A percentile compares a stretch with the other conserved stretches of the same genome.
Conservation (phyloP, 345 rosid species). For the Aquilaria yunnanensis region DNA sequence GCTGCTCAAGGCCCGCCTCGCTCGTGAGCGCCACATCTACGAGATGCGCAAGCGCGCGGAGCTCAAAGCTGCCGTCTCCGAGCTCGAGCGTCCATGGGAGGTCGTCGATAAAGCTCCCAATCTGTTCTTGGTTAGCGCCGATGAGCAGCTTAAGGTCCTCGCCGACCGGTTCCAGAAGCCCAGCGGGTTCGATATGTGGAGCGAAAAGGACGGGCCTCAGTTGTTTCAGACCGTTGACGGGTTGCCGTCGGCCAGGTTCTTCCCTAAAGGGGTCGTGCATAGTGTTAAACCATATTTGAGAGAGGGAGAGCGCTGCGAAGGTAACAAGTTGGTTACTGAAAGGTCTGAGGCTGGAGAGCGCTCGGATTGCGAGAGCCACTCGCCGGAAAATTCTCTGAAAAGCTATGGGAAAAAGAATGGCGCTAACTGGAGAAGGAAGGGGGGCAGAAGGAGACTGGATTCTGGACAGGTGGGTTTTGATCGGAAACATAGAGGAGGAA, state of each 20-base stretch:
- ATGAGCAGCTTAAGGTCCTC: slow-evolving; percentile 78
- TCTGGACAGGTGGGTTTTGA: slow-evolving; percentile 9
- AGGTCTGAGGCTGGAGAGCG: slow-evolving; percentile 1
- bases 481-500: slow-evolving; percentile 13
- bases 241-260: slow-evolving; percentile 79
- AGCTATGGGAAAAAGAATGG: slow-evolving; percentile 11
- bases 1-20: slow-evolving; percentile 70
- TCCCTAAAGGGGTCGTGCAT: slow-evolving; percentile 82
- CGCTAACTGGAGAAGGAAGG: slow-evolving; percentile 20
- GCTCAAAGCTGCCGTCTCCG: slow-evolving; percentile 80
- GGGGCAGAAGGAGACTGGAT: slow-evolving; percentile 10
- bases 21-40: slow-evolving; percentile 80
- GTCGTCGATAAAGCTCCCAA: slow-evolving; percentile 59
- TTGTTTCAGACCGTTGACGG: slow-evolving; percentile 47
- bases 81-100: slow-evolving; percentile 91
- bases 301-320: background rate
- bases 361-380: background rate
- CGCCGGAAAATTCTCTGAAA: background rate
- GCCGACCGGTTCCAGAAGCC: slow-evolving; percentile 92
- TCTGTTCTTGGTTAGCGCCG: slow-evolving; percentile 68
- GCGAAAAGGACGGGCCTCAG: slow-evolving; percentile 68
- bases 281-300: slow-evolving; percentile 52
- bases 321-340: background rate
- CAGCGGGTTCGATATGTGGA: slow-evolving; percentile 83
- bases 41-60: slow-evolving; percentile 92